Base-by-base conservation (phyloP, 768 basidiomycete genomes). In the Auricularia cornea region DNA sequence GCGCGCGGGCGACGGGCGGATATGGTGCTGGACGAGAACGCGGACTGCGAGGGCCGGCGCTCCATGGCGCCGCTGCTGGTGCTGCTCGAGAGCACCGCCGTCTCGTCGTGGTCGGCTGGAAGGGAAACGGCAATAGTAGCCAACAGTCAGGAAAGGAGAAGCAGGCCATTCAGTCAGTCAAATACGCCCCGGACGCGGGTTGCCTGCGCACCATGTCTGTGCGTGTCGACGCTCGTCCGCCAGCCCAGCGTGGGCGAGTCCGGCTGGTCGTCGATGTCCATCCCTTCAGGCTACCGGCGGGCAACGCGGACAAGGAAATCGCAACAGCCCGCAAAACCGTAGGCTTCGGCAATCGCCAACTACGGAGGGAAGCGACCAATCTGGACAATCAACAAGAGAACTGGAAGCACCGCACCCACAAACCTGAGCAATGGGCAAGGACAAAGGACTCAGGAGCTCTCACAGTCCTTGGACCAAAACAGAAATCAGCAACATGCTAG, bases 221-320 rank as follows among this genome's bases (percentile, higher is more conserved):
- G 35, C 35, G 35, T 38, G 35, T 57, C 54, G 26, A 14, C 28
- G 30, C 54, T 57, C 54, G 54, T 57, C 28, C 54, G 23, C 54
- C 54, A 57, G 54, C 54, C 54, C 54, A 57, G 30, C 54, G 54
- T 57, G 28, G 54, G 54, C 26, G 54, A 57, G 54, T 57, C 54
- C 29, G 26, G 28, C 28, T 31, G 54, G 28, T 57, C 54, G 26
- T 28, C 28, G 28, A 14, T 31, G 54, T 30, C 54, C 54, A 23
- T 18, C 44, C 16, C 16, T 48, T 48, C 35, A 38, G 35, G 35
- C 35, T 38, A 38, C 35, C 35, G 35, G 35, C 35, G 35, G 35
- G 44, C 44, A 23, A 48, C 44, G 44, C 44, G 44, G 44, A 48
- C 44, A 48, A 48, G 20, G 44, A 48, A 48, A 20, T 48, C 20